These are phyloP conservation scores for Candida cerambycidarum DNA, from an alignment of 805 yeast genomes.

Conservation along the genomic window DNA sequence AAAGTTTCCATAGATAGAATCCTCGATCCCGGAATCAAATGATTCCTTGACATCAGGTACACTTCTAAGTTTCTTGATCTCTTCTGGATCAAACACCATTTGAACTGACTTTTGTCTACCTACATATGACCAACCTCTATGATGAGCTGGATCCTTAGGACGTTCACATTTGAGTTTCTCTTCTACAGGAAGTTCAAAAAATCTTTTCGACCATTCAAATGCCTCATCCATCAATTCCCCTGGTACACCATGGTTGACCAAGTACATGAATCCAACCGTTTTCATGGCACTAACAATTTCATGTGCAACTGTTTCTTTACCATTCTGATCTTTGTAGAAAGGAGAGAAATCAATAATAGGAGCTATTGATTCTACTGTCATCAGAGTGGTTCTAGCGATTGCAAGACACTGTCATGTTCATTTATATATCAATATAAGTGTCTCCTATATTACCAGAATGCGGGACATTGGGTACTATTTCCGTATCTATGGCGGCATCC, in stretches of 20 bases:
- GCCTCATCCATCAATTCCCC: constrained; percentile 15
- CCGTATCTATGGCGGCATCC: neutral
- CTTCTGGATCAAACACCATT: constrained; percentile 26
- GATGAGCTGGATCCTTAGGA: constrained; percentile 19
- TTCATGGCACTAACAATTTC: constrained; percentile 18
- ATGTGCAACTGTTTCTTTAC: constrained; percentile 16
- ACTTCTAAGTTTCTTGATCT: constrained; percentile 20
- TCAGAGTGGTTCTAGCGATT: too few relatives aligned
- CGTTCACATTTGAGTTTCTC: constrained; percentile 6
- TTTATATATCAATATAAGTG: too few relatives aligned
- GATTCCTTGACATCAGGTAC: constrained; percentile 32
- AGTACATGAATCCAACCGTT: constrained; percentile 22
- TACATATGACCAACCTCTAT: constrained; percentile 21
- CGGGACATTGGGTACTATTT: neutral
- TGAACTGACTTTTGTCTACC: constrained; percentile 21
- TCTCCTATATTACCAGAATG: too few relatives aligned
- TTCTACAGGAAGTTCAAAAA: constrained; percentile 18
- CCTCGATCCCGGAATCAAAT: constrained; percentile 22
- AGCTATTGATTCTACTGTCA: neutral
- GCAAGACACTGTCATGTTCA: too few relatives aligned
- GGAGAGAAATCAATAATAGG: constrained; percentile 11
- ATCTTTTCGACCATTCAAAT: constrained; percentile 20
- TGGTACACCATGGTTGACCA: constrained; percentile 22
- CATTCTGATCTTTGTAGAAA: neutral
- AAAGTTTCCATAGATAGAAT: constrained; percentile 19